phyloP scores from a whole-genome alignment of 23 red algal species.

The Pyropia haitanensis region DNA sequence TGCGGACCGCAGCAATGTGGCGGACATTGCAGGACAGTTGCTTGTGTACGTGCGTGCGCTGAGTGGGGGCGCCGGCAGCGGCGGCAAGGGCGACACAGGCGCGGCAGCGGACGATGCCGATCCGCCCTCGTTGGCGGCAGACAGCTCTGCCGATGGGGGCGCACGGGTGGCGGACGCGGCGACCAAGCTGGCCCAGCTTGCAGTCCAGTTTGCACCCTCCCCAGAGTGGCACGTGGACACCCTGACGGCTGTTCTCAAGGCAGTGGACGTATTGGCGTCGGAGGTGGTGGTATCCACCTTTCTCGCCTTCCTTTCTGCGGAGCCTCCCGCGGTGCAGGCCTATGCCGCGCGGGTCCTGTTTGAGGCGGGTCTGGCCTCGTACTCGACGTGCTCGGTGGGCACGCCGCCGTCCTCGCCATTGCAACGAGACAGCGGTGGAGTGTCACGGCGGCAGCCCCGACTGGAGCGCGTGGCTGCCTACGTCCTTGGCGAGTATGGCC shows the following conservation, averaged over 20 bases:
- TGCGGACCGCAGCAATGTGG: conserved; percentile 35
- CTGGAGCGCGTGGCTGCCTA: conserved; percentile 40
- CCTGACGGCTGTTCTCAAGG: conserved; percentile 29
- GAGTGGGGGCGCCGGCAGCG: no score
- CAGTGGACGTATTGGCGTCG: conserved; percentile 40
- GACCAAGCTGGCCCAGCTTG: conserved; percentile 17
- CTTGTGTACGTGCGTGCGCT: conserved; percentile 24
- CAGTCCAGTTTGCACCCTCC: conserved; percentile 15
- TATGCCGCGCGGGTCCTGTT: conserved; percentile 52
- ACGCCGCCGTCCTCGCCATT: conserved; percentile 9
- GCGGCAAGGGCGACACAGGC: conserved; percentile 18
- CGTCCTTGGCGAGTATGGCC: conserved; percentile 37
- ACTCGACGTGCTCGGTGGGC: conserved; percentile 10
- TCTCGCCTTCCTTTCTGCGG: conserved; percentile 60
- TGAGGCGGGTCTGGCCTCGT: conserved; percentile 15
- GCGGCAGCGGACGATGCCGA: conserved; percentile 37
- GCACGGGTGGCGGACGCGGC: neutral
- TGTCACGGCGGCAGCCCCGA: conserved; percentile 15
- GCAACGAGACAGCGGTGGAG: neutral
- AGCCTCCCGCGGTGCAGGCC: conserved; percentile 23
- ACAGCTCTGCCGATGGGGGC: neutral
- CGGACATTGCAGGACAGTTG: conserved; percentile 44
- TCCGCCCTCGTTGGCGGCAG: neutral
- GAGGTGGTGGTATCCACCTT: conserved; percentile 52
- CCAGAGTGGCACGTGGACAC: conserved; percentile 58